These are phyloP conservation scores for Hura crepitans DNA, from an alignment of 441 rosid species.

Conservation along the genomic window DNA sequence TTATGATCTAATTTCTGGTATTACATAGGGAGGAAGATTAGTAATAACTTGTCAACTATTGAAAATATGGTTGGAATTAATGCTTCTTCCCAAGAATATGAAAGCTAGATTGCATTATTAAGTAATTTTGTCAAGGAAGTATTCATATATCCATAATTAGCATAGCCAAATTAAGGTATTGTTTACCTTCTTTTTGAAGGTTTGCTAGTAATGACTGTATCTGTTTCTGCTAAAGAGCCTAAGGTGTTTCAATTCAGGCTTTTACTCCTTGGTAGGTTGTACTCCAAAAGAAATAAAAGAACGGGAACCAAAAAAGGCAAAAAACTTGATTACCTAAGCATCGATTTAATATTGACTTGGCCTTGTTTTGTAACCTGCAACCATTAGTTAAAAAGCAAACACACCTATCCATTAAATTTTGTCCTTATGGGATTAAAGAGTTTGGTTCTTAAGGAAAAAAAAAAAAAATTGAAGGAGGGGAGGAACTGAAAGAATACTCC, in stretches of 20 bases:
- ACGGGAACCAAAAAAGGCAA: background rate
- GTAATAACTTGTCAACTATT: background rate
- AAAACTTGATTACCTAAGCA: background rate
- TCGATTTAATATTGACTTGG: background rate
- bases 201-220: background rate
- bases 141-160: background rate
- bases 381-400: background rate
- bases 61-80: background rate
- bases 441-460: no score
- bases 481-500: background rate
- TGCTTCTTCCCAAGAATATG: background rate
- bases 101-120: background rate
- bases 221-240: background rate
- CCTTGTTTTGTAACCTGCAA: background rate
- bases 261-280: no score
- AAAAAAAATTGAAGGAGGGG: background rate
- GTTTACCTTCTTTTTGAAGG: background rate
- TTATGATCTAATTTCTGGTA: constrained; percentile 4
- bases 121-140: background rate
- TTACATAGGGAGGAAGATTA: background rate
- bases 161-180: background rate
- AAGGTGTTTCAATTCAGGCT: background rate
- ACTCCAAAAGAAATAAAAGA: background rate
- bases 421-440: background rate
- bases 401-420: background rate